phyloP scores from a whole-genome alignment of 116 monocot genomes.

The Thalassia testudinum region DNA sequence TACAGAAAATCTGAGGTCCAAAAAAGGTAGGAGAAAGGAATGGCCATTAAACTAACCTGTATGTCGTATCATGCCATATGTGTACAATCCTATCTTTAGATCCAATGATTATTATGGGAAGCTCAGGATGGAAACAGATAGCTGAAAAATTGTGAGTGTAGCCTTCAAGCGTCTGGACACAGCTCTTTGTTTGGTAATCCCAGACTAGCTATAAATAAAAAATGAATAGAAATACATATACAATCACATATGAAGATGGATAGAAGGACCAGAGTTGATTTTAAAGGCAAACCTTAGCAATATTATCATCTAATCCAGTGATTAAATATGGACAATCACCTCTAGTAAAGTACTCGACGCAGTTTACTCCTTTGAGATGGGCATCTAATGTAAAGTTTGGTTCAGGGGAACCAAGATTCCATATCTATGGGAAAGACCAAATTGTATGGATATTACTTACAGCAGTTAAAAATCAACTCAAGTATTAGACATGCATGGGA shows the following conservation, averaged over 20 bases:
- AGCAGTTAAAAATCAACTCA: no score
- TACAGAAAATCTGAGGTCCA: no score
- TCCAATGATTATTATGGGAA: slow-evolving; percentile 90
- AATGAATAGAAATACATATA: no score
- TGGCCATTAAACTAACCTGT: slow-evolving; percentile 41
- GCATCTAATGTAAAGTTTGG: slow-evolving; percentile 95
- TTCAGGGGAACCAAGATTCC: slow-evolving; percentile 94
- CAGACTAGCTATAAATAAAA: slow-evolving; percentile 48
- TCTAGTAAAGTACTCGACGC: slow-evolving; percentile 88
- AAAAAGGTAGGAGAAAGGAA: no score
- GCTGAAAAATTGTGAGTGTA: slow-evolving; percentile 88
- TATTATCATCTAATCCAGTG: slow-evolving; percentile 92
- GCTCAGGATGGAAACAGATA: slow-evolving; percentile 85
- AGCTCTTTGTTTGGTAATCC: slow-evolving; percentile 95
- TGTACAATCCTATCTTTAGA: slow-evolving; percentile 91
- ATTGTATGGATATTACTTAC: no score
- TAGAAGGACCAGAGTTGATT: no score
- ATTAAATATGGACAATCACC: slow-evolving; percentile 95
- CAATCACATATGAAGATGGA: no score
- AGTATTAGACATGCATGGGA: background rate
- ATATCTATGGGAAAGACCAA: slow-evolving; percentile 33
- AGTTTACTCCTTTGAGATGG: slow-evolving; percentile 86
- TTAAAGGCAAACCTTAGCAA: slow-evolving; percentile 44
- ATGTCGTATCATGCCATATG: slow-evolving; percentile 91
- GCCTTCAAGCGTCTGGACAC: slow-evolving; percentile 95